Conservation (phyloP, 2,329 filamentous ascomycete genomes). For the Gnomoniopsis smithogilvyi region DNA sequence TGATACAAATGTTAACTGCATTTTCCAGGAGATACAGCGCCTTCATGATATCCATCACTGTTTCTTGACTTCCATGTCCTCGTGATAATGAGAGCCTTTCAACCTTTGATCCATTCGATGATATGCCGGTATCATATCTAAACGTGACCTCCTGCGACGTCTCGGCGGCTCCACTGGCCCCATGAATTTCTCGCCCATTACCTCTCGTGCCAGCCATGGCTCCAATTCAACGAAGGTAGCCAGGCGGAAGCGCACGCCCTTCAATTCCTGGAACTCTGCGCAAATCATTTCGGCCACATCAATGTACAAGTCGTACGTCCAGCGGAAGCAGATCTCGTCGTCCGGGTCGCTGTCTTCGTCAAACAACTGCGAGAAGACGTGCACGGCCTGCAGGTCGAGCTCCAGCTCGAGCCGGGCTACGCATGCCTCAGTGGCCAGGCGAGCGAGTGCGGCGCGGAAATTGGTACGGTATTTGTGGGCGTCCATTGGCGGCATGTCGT, state of each 20-base stretch:
- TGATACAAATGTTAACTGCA: no score
- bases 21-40: no score
- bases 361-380: neutral
- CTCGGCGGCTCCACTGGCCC: neutral
- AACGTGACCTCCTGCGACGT: neutral
- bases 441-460: neutral
- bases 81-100: neutral
- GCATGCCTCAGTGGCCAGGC: neutral
- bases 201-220: neutral
- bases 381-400: neutral
- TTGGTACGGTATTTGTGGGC: neutral
- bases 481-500: neutral
- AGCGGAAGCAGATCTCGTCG: neutral
- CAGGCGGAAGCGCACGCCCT: neutral
- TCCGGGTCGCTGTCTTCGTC: neutral
- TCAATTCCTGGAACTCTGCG: neutral
- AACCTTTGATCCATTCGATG: neutral
- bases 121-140: neutral
- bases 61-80: neutral
- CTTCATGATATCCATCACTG: no score
- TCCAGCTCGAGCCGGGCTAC: neutral
- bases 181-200: conserved; percentile 2
- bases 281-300: neutral
- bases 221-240: neutral
- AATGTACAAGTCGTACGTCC: neutral